Evolutionary conservation across 495 filamentous ascomycete genomes (phyloP).

Genomic region (Sphaerosporella brunnea): DNA sequence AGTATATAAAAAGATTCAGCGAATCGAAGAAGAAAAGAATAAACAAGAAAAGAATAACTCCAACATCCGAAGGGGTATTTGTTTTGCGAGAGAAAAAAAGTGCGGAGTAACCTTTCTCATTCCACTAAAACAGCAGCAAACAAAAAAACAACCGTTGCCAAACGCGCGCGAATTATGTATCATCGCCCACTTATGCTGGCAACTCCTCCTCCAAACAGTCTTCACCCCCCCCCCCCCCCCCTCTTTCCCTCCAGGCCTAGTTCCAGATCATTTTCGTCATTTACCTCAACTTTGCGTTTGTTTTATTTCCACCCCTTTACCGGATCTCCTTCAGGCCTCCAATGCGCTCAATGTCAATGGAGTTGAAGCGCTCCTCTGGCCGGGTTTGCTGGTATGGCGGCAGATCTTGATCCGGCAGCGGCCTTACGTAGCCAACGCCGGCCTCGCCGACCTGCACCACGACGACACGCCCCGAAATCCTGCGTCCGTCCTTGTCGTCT

Average conservation of each 20-base stretch:
- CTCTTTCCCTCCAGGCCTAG: slow-evolving; percentile 4
- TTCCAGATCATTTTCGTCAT: background rate
- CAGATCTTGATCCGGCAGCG: slow-evolving; percentile 55
- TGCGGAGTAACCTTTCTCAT: background rate
- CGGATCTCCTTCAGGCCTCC: slow-evolving; percentile 82
- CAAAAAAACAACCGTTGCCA: background rate
- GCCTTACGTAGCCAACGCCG: slow-evolving; percentile 69
- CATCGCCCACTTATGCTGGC: too few relatives aligned
- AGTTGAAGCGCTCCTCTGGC: slow-evolving; percentile 60
- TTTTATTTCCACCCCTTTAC: slow-evolving; percentile 26
- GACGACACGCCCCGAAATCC: slow-evolving; percentile 73
- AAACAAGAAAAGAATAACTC: background rate
- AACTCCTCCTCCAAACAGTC: background rate
- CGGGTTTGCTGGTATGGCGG: slow-evolving; percentile 66
- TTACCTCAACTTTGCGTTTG: background rate
- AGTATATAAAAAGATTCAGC: too few relatives aligned
- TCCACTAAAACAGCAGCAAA: background rate
- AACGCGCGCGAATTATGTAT: too few relatives aligned
- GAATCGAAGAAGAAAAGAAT: background rate
- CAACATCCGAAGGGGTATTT: background rate
- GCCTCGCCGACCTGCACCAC: slow-evolving; percentile 80
- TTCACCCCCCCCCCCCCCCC: background rate
- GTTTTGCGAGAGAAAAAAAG: background rate
- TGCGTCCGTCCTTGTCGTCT: slow-evolving; percentile 61
- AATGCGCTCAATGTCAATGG: slow-evolving; percentile 83